These are phyloP conservation scores for Acacia concinna DNA, from an alignment of 331 rosid species.

Conservation along the genomic window DNA sequence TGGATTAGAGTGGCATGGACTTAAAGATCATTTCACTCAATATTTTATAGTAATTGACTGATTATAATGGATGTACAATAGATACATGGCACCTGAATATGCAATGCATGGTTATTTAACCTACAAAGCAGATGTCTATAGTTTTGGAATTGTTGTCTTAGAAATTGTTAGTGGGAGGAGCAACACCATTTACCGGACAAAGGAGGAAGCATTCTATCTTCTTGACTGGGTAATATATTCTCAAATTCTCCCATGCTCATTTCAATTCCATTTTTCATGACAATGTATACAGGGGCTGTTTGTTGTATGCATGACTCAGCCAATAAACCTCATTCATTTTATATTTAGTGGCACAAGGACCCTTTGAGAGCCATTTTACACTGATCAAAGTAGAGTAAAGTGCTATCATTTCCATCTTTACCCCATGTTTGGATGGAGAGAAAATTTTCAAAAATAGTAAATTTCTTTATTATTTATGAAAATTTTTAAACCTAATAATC, in stretches of 20 bases:
- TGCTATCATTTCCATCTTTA: not conserved
- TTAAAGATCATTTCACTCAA: not conserved
- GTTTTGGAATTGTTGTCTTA: constrained; percentile 42
- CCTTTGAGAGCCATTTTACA: not conserved
- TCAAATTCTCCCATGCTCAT: not conserved
- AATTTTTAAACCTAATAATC: too few relatives aligned
- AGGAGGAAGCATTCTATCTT: constrained; percentile 36
- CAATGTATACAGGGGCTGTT: not conserved
- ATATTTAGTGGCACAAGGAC: not conserved
- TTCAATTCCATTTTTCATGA: not conserved
- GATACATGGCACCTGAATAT: constrained; percentile 54
- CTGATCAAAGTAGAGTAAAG: not conserved
- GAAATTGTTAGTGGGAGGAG: constrained; percentile 41
- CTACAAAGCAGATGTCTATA: constrained; percentile 42
- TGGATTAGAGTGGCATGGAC: too few relatives aligned
- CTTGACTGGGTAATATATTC: constrained; percentile 46
- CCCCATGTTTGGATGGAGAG: too few relatives aligned
- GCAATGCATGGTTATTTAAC: constrained; percentile 47
- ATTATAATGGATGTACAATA: constrained; percentile 5
- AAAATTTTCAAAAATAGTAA: too few relatives aligned
- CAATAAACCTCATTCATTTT: not conserved
- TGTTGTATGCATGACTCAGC: not conserved
- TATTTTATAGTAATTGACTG: not conserved
- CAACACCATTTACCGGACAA: constrained; percentile 32
- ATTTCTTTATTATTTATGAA: too few relatives aligned